phyloP scores from a whole-genome alignment of 2,329 filamentous ascomycete species.

The Pyricularia sp. region DNA sequence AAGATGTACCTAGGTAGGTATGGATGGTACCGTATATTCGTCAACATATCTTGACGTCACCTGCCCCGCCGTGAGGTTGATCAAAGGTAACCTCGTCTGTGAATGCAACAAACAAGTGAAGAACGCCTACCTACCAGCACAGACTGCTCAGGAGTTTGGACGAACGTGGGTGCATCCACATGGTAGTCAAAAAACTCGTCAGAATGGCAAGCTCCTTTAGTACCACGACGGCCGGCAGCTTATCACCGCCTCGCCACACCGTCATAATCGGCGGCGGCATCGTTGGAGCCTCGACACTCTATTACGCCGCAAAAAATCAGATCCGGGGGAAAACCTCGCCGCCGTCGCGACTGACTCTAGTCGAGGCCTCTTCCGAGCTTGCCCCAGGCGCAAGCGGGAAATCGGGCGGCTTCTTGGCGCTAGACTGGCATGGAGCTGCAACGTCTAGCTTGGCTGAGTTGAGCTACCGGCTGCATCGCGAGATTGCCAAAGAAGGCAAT shows the following conservation, averaged over 20 bases:
- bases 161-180: background rate
- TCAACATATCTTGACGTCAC: background rate
- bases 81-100: background rate
- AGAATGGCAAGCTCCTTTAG: background rate
- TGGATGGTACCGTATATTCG: background rate
- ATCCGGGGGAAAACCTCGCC: conserved; percentile 49
- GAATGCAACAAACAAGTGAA: background rate
- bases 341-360: conserved; percentile 30
- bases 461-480: conserved; percentile 55
- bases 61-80: background rate
- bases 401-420: conserved; percentile 61
- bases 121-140: background rate
- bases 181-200: background rate
- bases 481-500: conserved; percentile 45
- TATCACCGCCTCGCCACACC: conserved; percentile 20
- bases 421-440: conserved; percentile 54
- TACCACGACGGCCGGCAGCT: background rate
- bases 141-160: background rate
- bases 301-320: conserved; percentile 48
- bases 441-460: conserved; percentile 47
- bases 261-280: conserved; percentile 59
- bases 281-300: conserved; percentile 58
- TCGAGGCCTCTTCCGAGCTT: conserved; percentile 37
- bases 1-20: too few relatives aligned
- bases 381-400: conserved; percentile 64